Evolutionary conservation across 2,329 filamentous ascomycete genomes (phyloP).

Genomic region (Cordyceps farinosa): DNA sequence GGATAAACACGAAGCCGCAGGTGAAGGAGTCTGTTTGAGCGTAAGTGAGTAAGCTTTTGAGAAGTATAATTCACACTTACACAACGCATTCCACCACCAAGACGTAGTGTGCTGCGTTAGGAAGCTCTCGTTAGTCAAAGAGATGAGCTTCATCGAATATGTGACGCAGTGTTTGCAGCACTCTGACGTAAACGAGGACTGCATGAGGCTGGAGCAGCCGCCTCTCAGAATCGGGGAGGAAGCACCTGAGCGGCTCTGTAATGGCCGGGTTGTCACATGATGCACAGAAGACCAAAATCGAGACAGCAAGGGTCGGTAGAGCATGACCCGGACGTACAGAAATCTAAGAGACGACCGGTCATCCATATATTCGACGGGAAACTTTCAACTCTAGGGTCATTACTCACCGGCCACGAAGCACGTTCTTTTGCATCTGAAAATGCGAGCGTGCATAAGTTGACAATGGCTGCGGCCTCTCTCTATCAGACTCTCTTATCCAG

Average conservation of each 20-base stretch:
- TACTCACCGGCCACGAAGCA: background rate
- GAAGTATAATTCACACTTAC: constrained; percentile 24
- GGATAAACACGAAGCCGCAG: background rate
- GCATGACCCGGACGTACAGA: background rate
- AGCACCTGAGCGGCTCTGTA: background rate
- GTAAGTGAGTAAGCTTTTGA: background rate
- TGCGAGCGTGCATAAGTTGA: background rate
- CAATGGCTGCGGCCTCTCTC: background rate
- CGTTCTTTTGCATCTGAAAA: background rate
- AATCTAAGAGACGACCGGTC: background rate
- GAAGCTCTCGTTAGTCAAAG: constrained; percentile 29
- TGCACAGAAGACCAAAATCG: background rate
- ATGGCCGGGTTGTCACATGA: background rate
- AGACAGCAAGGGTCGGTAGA: background rate
- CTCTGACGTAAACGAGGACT: constrained; percentile 18
- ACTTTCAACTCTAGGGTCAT: background rate
- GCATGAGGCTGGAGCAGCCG: background rate
- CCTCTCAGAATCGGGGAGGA: background rate
- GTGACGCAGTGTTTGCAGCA: constrained; percentile 31
- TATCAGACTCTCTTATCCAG: background rate
- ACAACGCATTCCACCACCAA: constrained; percentile 40
- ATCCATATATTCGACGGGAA: background rate
- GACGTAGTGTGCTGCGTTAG: constrained; percentile 26
- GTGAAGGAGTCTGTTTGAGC: background rate
- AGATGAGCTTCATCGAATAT: constrained; percentile 30